A percentile compares a stretch with the other conserved stretches of the same genome.
Evolutionary conservation across 2,329 filamentous ascomycete species (phyloP).

Genomic region (Cladosporium austrohemisphaericum): DNA sequence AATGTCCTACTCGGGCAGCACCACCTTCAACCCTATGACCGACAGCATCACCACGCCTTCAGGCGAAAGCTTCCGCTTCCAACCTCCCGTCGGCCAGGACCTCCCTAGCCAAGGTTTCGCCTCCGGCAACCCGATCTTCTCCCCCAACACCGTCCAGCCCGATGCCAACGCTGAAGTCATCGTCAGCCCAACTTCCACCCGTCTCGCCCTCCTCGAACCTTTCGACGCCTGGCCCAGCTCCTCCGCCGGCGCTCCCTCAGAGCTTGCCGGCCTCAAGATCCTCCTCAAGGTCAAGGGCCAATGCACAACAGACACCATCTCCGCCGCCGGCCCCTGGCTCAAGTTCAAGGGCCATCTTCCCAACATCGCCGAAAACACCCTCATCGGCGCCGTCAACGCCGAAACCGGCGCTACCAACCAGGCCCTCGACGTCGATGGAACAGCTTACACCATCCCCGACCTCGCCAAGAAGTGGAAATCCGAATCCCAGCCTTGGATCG

Average conservation of each 20-base stretch:
- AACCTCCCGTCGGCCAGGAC: slow-evolving; percentile 61
- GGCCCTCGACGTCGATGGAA: slow-evolving; percentile 81
- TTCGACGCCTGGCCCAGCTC: slow-evolving; percentile 76
- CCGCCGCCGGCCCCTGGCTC: slow-evolving; percentile 91
- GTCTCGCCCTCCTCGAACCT: slow-evolving; percentile 85
- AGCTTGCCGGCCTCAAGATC: slow-evolving; percentile 74
- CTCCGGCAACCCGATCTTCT: slow-evolving; percentile 69
- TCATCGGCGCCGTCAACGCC: slow-evolving; percentile 91
- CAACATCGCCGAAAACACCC: slow-evolving; percentile 95
- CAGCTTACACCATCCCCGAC: slow-evolving; percentile 69
- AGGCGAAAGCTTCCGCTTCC: slow-evolving; percentile 77
- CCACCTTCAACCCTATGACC: slow-evolving; percentile 93
- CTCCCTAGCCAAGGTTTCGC: slow-evolving; percentile 74
- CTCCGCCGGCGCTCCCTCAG: slow-evolving; percentile 33
- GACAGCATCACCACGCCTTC: slow-evolving; percentile 77
- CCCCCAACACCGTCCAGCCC: slow-evolving; percentile 67
- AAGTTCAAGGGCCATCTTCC: slow-evolving; percentile 99
- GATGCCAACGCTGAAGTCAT: slow-evolving; percentile 68
- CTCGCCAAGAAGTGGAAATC: slow-evolving; percentile 80
- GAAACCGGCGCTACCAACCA: slow-evolving; percentile 89
- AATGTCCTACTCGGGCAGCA: slow-evolving; percentile 87
- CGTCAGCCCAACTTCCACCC: slow-evolving; percentile 81
- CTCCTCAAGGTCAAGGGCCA: slow-evolving; percentile 96
- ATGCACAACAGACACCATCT: slow-evolving; percentile 98
- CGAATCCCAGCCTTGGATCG: slow-evolving; percentile 74